A percentile compares a stretch with the other conserved stretches of the same genome.
These are phyloP conservation scores for Sporothrix schenckii DNA, from an alignment of 2,329 filamentous ascomycete species.

Conservation along the genomic window DNA sequence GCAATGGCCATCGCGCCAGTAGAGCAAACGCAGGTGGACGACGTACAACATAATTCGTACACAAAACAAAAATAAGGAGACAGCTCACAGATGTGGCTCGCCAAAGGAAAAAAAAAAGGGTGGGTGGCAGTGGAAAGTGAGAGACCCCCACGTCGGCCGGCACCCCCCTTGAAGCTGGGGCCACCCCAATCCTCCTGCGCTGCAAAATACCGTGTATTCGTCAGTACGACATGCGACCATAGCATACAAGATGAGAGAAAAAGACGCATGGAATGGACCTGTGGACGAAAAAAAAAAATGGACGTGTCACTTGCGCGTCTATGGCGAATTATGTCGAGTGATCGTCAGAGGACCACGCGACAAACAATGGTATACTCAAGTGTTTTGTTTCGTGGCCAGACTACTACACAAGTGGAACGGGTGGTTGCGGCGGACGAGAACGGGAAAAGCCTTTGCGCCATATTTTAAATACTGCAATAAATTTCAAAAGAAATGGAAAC, in stretches of 20 bases:
- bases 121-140: background rate
- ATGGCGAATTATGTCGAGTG: background rate
- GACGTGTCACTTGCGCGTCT: background rate
- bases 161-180: background rate
- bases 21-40: background rate
- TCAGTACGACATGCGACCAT: slow-evolving; percentile 14
- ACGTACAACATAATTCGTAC: background rate
- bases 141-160: slow-evolving; percentile 24
- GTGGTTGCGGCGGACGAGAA: too few species aligned
- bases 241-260: background rate
- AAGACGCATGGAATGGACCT: background rate
- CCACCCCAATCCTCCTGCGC: slow-evolving; percentile 21
- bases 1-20: background rate
- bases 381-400: too few species aligned
- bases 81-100: background rate
- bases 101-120: background rate
- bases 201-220: background rate
- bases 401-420: too few species aligned
- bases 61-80: background rate
- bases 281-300: background rate
- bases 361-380: too few species aligned
- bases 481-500: too few species aligned
- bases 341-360: slow-evolving; percentile 9
- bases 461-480: too few species aligned
- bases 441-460: too few species aligned